These are phyloP conservation scores for Colletotrichum tropicale DNA, from an alignment of 2,329 filamentous ascomycete genomes.

Conservation along the genomic window DNA sequence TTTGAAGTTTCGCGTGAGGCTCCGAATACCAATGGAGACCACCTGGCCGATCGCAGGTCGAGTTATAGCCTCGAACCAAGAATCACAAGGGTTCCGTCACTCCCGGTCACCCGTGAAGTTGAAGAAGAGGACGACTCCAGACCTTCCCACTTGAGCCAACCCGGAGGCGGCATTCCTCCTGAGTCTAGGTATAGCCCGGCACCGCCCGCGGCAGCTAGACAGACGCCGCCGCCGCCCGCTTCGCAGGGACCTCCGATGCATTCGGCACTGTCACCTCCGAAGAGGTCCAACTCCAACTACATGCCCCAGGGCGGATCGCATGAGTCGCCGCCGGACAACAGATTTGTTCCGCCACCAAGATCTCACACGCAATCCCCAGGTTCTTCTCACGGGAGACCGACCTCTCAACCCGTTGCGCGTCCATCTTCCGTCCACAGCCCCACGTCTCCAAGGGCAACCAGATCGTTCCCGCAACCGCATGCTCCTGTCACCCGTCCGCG, in stretches of 20 bases:
- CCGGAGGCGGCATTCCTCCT: conserved; percentile 23
- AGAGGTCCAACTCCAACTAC: conserved; percentile 57
- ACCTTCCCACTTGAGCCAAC: neutral
- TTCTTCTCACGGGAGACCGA: conserved; percentile 43
- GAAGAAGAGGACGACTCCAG: conserved; percentile 57
- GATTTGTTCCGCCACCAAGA: conserved; percentile 61
- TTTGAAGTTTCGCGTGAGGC: conserved; percentile 53
- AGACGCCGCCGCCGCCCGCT: conserved; percentile 58
- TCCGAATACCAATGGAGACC: conserved; percentile 40
- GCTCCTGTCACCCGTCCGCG: conserved; percentile 46
- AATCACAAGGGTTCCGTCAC: conserved; percentile 58
- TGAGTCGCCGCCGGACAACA: conserved; percentile 31
- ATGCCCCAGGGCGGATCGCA: conserved; percentile 39
- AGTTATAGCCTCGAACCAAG: conserved; percentile 61
- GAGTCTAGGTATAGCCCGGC: conserved; percentile 44
- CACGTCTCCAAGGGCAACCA: conserved; percentile 37
- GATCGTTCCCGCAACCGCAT: conserved; percentile 25
- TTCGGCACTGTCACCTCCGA: conserved; percentile 59
- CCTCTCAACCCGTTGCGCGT: conserved; percentile 51
- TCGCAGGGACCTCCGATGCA: conserved; percentile 37
- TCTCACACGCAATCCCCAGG: conserved; percentile 69
- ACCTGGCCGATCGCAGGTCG: conserved; percentile 50
- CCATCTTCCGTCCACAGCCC: conserved; percentile 58
- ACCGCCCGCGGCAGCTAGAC: conserved; percentile 36
- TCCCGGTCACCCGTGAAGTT: conserved; percentile 66